Conservation (phyloP, 805 yeast species). For the Candida verbasci region DNA sequence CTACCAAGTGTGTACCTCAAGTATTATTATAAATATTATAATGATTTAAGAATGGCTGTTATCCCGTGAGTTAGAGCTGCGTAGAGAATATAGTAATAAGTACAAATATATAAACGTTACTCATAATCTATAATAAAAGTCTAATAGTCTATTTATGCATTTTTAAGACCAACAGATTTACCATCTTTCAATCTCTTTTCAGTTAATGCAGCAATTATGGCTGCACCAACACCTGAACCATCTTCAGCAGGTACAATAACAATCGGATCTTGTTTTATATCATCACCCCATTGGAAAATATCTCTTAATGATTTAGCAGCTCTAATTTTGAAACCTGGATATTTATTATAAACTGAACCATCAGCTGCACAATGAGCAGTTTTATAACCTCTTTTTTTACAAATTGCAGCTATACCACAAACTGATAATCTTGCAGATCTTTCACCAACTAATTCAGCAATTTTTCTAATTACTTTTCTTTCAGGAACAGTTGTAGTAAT, state of each 20-base stretch:
- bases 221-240: conserved; percentile 99
- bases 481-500: conserved; percentile 70
- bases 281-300: conserved; percentile 70
- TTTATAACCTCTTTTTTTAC: conserved; percentile 74
- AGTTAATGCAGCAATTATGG: conserved; percentile 93
- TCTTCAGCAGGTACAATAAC: conserved; percentile 90
- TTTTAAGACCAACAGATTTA: conserved; percentile 52
- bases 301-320: conserved; percentile 87
- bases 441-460: conserved; percentile 85
- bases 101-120: too few relatives aligned
- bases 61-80: too few relatives aligned
- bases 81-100: too few relatives aligned
- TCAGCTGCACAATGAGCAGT: conserved; percentile 93
- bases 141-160: conserved; percentile 2
- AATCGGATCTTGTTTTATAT: conserved; percentile 71
- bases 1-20: too few relatives aligned
- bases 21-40: too few relatives aligned
- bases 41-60: too few relatives aligned
- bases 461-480: conserved; percentile 73
- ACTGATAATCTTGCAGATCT: conserved; percentile 90
- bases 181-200: conserved; percentile 72
- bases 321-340: conserved; percentile 86
- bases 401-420: conserved; percentile 94
- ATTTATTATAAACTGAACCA: conserved; percentile 91
- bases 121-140: too few relatives aligned